Evolutionary conservation across 2,329 filamentous ascomycete species (phyloP).

Genomic region (Zymoseptoria passerinii): DNA sequence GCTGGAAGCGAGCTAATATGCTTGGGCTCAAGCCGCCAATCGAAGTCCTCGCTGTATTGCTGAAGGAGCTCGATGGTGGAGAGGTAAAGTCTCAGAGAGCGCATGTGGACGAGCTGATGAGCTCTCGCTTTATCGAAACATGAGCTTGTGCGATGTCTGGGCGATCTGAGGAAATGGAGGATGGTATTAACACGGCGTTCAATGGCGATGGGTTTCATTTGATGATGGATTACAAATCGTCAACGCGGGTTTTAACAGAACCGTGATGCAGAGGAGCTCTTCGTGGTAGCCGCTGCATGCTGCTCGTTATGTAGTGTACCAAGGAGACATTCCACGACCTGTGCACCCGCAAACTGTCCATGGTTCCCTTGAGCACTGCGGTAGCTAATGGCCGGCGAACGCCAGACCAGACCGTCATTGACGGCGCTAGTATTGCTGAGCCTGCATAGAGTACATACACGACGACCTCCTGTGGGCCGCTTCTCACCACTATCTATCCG

Average conservation of each 20-base stretch:
- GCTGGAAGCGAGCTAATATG: conserved; percentile 78
- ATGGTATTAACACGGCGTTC: background rate
- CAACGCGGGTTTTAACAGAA: background rate
- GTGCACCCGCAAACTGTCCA: background rate
- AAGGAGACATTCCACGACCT: background rate
- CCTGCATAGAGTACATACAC: background rate
- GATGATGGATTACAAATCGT: background rate
- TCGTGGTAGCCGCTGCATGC: background rate
- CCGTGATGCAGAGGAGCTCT: background rate
- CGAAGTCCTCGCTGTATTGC: conserved; percentile 77
- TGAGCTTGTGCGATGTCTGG: conserved; percentile 7
- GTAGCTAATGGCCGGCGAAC: background rate
- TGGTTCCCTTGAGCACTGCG: too few relatives aligned
- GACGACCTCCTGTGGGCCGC: background rate
- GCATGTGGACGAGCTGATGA: conserved; percentile 62
- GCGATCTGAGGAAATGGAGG: background rate
- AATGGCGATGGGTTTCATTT: background rate
- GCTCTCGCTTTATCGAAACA: conserved; percentile 38
- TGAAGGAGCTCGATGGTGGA: conserved; percentile 58
- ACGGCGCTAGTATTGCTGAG: background rate
- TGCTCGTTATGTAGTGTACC: background rate
- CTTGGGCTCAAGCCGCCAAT: conserved; percentile 82
- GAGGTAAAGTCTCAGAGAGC: conserved; percentile 54
- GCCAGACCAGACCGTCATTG: background rate
- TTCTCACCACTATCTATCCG: background rate